Base-by-base conservation (phyloP, 495 filamentous ascomycete genomes). In the Trichoderma parareesei region DNA sequence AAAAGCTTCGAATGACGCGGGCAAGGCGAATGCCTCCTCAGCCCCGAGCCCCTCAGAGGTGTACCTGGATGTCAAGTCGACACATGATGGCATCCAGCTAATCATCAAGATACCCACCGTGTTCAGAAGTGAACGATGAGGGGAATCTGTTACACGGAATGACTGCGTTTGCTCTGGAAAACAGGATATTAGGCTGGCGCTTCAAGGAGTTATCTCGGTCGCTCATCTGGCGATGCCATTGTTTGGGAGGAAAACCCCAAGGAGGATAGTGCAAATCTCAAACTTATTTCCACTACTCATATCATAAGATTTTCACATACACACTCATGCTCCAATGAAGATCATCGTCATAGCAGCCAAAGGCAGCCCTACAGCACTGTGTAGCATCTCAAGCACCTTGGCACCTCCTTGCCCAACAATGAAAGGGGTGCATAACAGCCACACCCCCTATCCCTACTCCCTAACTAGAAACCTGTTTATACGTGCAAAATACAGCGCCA, bases 31-130 rank as follows among this genome's bases (percentile, higher is more conserved):
- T 13, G 27, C 44, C 13, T 16, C 44, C 13, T 16, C 44, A 13
- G 37, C 55, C 20, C 64, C 64, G 46, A 80, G 79, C 67, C 79
- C 79, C 9, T 82, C 79, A 2, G 79, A 82, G 66, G 77, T 82
- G 18, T 81, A 80, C 46, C 62, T 82, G 64, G 80, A 82, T 64
- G 79, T 82, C 55, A 82, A 82, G 66, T 81, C 78, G 5, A 82
- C 80, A 33, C 78, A 69, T 14, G 80, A 82, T 48, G 79, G 79
- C 6, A 79, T 82, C 57, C 80, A 82, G 69, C 62, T 82, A 13
- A 81, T 76, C 4, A 80, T 82, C 63, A 73, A 78, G 48, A 81
- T 82, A 49, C 80, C 80, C 38, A 82, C 80, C 9, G 78, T 79
- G 20, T 82, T 82, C 38, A 60, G 48, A 41, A 64, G 43, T 11